These are phyloP conservation scores for Thymus quinquecostatus DNA, from an alignment of 257 asterid genomes.

Conservation along the genomic window DNA sequence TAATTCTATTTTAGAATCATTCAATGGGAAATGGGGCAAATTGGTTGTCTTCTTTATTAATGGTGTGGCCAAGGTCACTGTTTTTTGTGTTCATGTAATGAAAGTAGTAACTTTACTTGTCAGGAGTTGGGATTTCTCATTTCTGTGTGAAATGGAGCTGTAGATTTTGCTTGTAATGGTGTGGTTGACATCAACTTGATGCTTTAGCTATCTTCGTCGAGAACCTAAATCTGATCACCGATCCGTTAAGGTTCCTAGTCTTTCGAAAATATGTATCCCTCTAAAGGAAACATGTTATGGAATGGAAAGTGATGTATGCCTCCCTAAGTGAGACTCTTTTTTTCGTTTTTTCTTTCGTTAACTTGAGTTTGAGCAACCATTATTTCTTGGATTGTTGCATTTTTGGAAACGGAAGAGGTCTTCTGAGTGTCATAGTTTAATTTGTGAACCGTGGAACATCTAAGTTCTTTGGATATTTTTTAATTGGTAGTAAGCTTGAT, in stretches of 20 bases:
- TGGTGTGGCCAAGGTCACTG: background rate
- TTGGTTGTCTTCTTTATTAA: background rate
- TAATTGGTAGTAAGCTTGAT: background rate
- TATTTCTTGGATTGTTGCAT: background rate
- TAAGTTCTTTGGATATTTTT: background rate
- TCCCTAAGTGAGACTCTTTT: background rate
- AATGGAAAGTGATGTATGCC: background rate
- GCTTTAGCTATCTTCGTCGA: background rate
- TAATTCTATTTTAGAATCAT: background rate
- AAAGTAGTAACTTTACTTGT: background rate
- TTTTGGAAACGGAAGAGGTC: background rate
- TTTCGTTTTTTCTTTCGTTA: background rate
- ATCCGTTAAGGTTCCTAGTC: background rate
- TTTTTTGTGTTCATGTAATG: slow-evolving; percentile 3
- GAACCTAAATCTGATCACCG: background rate
- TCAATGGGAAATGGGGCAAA: background rate
- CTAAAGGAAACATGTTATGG: background rate
- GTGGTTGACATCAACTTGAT: background rate
- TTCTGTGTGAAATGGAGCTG: background rate
- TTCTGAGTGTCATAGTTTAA: background rate
- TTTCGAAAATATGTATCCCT: background rate
- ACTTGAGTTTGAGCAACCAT: background rate
- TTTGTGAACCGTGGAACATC: background rate
- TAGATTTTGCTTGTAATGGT: background rate
- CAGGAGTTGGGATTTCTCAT: background rate